phyloP scores from a whole-genome alignment of 257 asterid genomes.

The Penstemon davidsonii region DNA sequence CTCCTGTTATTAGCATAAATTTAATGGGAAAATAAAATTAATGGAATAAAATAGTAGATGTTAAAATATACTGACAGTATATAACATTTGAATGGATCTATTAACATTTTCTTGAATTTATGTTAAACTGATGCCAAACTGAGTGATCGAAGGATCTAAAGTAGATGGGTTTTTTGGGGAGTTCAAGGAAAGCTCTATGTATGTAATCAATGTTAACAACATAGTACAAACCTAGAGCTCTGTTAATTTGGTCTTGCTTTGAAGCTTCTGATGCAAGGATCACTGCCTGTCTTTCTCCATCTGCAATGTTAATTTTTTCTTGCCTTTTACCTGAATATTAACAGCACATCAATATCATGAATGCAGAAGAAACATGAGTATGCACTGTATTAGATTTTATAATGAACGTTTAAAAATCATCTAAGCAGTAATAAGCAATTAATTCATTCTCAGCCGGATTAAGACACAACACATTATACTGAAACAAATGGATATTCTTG shows the following conservation, averaged over 20 bases:
- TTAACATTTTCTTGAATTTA: not conserved
- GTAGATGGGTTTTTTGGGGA: not conserved
- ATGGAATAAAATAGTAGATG: not conserved
- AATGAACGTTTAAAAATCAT: too few relatives aligned
- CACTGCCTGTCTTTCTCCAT: slow-evolving; percentile 63
- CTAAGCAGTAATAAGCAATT: not conserved
- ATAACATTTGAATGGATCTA: not conserved
- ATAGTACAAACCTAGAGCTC: slow-evolving; percentile 69
- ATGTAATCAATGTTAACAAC: not conserved
- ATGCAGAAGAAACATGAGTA: slow-evolving; percentile 11
- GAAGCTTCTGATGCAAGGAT: slow-evolving; percentile 94
- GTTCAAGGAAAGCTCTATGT: too few relatives aligned
- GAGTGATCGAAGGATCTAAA: not conserved
- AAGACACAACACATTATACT: not conserved
- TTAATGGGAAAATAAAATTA: slow-evolving; percentile 2
- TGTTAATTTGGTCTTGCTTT: slow-evolving; percentile 75
- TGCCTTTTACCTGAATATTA: slow-evolving; percentile 83
- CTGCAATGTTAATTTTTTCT: slow-evolving; percentile 77
- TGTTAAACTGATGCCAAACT: not conserved
- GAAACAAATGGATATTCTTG: not conserved
- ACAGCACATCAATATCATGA: slow-evolving; percentile 20
- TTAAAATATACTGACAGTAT: too few relatives aligned
- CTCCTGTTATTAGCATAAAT: slow-evolving; percentile 53
- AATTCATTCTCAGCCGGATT: not conserved
- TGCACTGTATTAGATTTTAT: not conserved